Evolutionary conservation across 371 early-diverging fungal genomes (phyloP), one percentile per base, ranked within the genome.

Genomic region (Choanephora cucurbitarum): DNA sequence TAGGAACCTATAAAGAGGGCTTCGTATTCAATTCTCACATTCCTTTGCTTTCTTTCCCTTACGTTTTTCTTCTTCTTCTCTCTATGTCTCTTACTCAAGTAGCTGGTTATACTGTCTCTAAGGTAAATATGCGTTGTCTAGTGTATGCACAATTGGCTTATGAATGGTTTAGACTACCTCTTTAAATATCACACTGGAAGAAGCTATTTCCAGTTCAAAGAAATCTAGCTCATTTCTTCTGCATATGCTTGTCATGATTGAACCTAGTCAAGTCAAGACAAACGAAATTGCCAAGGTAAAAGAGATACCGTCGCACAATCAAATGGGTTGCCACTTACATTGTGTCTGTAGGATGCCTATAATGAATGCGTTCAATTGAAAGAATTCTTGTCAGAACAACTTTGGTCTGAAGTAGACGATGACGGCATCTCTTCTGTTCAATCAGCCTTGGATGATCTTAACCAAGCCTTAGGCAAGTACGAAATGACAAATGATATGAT

Each of bases 231-330:
- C 62, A 11, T 69, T 71, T 48, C 52, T 77, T 14, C 24, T 57
- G 21, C 67, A 69, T 39, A 58, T 73, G 59, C 49, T 77, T 10
- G 44, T 58, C 1, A 66, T 71, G 69, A 55, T 69, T 15, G 73
- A 71, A 15, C 72, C 72, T 24, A 52, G 61, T 8, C 67, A 77
- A 41, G 45, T 73, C 34, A 61, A 63, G 15, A 42, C 58, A 19
- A 77, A 77, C 32, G 73, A 77, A 60, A 73, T 52, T 28, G 73
- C 60, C 11, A 65, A 62, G 58, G 77, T 77, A 66, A 49, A 11
- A 14, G n/a, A n/a, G n/a, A n/a, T n/a, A 15, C n/a, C n/a, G n/a
- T n/a, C n/a, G n/a, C n/a, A n/a, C n/a, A n/a, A n/a, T n/a, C n/a
- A n/a, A n/a, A n/a, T n/a, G 4, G 13, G 37, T 18, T 34, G 3